Conservation (phyloP, 2,329 filamentous ascomycete genomes). For the Alternaria dauci region DNA sequence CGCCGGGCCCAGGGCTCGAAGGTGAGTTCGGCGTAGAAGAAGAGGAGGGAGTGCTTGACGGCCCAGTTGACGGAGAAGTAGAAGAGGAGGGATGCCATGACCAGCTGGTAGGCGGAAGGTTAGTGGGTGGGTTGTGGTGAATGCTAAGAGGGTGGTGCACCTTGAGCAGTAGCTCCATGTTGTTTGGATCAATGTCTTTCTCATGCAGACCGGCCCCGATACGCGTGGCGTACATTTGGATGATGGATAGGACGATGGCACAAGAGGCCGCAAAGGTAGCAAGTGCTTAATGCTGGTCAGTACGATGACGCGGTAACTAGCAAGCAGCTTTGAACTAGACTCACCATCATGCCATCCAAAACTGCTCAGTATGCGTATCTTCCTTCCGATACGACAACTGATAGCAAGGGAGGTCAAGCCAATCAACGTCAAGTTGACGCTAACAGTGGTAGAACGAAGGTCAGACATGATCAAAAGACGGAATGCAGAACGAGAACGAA, state of each 20-base stretch:
- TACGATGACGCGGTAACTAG: neutral
- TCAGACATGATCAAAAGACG: slow-evolving; percentile 16
- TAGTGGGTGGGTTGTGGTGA: neutral
- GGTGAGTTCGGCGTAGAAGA: slow-evolving; percentile 52
- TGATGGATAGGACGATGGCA: slow-evolving; percentile 35
- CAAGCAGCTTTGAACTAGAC: neutral
- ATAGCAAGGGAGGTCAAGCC: slow-evolving; percentile 34
- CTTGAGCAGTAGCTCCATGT: slow-evolving; percentile 26
- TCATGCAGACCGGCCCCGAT: slow-evolving; percentile 33
- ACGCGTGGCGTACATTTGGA: slow-evolving; percentile 35
- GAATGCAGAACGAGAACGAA: neutral
- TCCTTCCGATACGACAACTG: slow-evolving; percentile 32
- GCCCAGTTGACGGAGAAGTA: slow-evolving; percentile 54
- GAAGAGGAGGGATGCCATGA: slow-evolving; percentile 42
- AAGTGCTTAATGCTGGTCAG: slow-evolving; percentile 27
- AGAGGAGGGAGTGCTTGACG: slow-evolving; percentile 52
- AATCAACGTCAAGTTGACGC: slow-evolving; percentile 38
- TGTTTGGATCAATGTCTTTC: slow-evolving; percentile 13
- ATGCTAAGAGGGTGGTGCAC: neutral
- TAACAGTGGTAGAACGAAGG: slow-evolving; percentile 29
- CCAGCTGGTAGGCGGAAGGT: slow-evolving; percentile 11
- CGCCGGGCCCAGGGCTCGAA: slow-evolving; percentile 30
- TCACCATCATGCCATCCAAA: slow-evolving; percentile 42
- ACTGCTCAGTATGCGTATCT: slow-evolving; percentile 31
- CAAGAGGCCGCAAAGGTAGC: slow-evolving; percentile 34